Evolutionary conservation across 192 early-diverging fungal species (phyloP), one percentile per base, ranked within the genome.

Genomic region (Kappamyces sp.): DNA sequence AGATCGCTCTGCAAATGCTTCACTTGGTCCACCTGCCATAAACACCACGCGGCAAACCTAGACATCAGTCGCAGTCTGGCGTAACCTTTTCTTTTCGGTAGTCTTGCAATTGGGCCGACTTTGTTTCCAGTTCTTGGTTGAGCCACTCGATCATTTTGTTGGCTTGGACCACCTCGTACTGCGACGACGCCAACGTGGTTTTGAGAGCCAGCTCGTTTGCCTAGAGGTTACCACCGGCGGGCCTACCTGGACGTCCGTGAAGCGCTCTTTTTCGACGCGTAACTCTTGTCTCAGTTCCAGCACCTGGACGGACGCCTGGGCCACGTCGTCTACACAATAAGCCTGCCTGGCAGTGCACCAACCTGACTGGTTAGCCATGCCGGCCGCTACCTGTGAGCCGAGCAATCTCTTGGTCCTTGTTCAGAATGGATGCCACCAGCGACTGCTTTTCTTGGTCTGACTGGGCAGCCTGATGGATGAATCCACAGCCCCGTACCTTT

Each of bases 81-180:
- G 23, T 23, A 58, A 66, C 65, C 54, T 83, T 84, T 12, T 82
- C 73, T 35, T 73, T 66, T 23, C 84, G 71, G 57, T 84, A 84
- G 3, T 58, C 64, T 43, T 62, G 64, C 33, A 85, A 60, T 38
- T 85, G 74, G 8, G 67, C 67, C 1, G 71, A 43, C 53, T 84
- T 82, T 5, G 78, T 68, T n/a, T 67, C 67, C 49, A 89, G 64
- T 57, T 91, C 87, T n/a, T 72, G 70, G 65, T 79, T 86, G 13
- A 83, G 61, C 89, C 86, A 91, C 6, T 79, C 73, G 31, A 68
- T 71, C 54, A 80, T 77, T 58, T 74, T 75, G 42, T 75, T 72
- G 23, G 78, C 60, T 63, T 87, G 67, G 8, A 76, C 72, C 7
- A 83, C 47, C 52, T 86, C 80, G 68, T 88, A 82, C 40, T 86